Evolutionary conservation across 2,329 filamentous ascomycete species (phyloP), one percentile per base, ranked within the genome.

Genomic region (Chaetoscypha palmicola): DNA sequence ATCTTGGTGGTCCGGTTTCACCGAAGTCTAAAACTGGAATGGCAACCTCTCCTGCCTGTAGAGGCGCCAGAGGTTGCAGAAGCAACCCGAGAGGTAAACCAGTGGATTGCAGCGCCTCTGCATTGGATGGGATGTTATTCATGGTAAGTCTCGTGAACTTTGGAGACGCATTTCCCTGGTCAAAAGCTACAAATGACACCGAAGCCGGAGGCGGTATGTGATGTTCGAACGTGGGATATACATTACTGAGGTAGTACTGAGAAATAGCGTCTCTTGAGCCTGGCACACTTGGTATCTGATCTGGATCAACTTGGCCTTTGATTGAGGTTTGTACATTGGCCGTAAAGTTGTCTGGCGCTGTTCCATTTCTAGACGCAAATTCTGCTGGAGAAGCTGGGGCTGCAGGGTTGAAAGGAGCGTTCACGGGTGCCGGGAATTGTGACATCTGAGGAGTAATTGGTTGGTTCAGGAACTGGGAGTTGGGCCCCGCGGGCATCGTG

Each of bases 11-110:
- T 0, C 92, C 92, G 30, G 70, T 69, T 32, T 96, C 89, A 38
- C 92, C 92, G 72, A 97, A 98, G 66, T 98, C 92, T 19, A 98
- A 74, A 3, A 98, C 84, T 1, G 92, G 92, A 43, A 98, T 83
- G 1, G 88, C 79, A 38, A 83, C 74, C 66, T 98, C 92, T 41
- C 92, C 91, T 19, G 86, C 73, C 60, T 94, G 85, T 32, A 90
- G 73, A 31, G 80, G 75, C 1, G 92, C 91, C 35, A 98, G 70
- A 1, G 92, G 92, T 62, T 98, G 94, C 36, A 98, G 64, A 19
- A 96, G 68, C 50, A 98, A 76, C 12, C 92, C 92, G 8, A 98
- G 73, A 4, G 92, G 91, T 14, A 98, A 70, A 2, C 81, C 84
- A 9, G 90, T 96, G 3, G 83, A 81, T 37, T 78, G 71, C 22